phyloP scores from a whole-genome alignment of 805 yeast species.

The Metschnikowia orientalis region DNA sequence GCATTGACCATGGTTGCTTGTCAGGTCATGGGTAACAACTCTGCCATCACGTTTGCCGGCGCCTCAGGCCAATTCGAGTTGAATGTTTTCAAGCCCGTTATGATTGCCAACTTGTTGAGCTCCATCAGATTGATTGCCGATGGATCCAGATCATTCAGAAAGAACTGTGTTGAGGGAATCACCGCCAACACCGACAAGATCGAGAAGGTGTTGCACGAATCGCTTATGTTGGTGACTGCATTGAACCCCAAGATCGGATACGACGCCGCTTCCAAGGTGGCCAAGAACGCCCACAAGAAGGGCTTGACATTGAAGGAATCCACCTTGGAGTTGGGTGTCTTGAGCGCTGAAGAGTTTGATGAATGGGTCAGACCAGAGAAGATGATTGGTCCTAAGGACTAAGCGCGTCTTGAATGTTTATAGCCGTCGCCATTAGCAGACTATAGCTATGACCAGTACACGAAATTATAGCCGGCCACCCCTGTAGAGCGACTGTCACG shows the following conservation, averaged over 20 bases:
- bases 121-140: conserved; percentile 88
- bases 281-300: conserved; percentile 97
- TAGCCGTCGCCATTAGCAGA: too few relatives aligned
- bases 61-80: conserved; percentile 98
- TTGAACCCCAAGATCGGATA: conserved; percentile 98
- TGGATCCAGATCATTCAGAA: conserved; percentile 84
- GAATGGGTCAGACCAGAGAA: conserved; percentile 97
- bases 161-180: conserved; percentile 93
- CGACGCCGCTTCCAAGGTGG: conserved; percentile 95
- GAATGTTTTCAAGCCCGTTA: conserved; percentile 95
- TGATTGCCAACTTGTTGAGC: conserved; percentile 85
- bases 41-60: conserved; percentile 94
- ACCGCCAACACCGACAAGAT: conserved; percentile 84
- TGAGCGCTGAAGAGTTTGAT: conserved; percentile 83
- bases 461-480: too few relatives aligned
- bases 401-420: too few relatives aligned
- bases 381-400: conserved; percentile 90
- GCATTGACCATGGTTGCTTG: conserved; percentile 97
- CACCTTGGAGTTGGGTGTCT: conserved; percentile 85
- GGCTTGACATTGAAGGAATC: conserved; percentile 93
- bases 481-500: too few relatives aligned
- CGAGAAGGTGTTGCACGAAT: conserved; percentile 82
- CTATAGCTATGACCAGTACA: too few relatives aligned
- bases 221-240: conserved; percentile 97
- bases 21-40: conserved; percentile 95